Evolutionary conservation across 495 filamentous ascomycete genomes (phyloP).

Genomic region (Aspergillus sparsus): DNA sequence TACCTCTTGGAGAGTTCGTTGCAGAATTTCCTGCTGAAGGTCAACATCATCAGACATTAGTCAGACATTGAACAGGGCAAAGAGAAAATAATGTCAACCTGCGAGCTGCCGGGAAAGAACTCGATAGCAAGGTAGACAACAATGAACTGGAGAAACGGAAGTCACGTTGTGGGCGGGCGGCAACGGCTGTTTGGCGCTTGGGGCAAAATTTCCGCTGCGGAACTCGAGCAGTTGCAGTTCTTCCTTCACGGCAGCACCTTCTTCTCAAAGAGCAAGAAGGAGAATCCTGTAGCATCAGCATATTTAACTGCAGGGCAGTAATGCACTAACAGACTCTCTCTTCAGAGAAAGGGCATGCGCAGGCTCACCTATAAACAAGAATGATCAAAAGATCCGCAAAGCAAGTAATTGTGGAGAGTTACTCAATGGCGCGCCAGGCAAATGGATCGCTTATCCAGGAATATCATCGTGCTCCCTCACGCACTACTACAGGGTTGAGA

Average conservation of each 20-base stretch:
- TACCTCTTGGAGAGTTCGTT: conserved; percentile 47
- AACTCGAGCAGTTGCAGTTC: not conserved
- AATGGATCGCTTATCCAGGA: conserved; percentile 22
- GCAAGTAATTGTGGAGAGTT: conserved; percentile 40
- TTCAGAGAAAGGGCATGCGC: conserved; percentile 6
- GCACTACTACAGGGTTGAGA: conserved; percentile 72
- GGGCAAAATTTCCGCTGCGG: conserved; percentile 21
- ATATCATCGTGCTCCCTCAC: conserved; percentile 28
- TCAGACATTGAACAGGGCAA: not conserved
- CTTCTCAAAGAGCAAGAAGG: not conserved
- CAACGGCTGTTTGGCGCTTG: not conserved
- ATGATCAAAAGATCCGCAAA: conserved; percentile 44
- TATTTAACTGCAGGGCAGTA: not conserved
- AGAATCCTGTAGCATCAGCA: not conserved
- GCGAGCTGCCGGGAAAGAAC: not conserved
- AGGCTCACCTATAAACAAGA: not conserved
- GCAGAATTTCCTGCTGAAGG: conserved; percentile 45
- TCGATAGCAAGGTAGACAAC: not conserved
- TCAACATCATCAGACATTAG: conserved; percentile 46
- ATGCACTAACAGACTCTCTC: not conserved
- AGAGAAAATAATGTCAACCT: not conserved
- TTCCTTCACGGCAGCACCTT: not conserved
- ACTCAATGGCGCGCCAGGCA: conserved; percentile 33
- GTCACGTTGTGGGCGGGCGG: conserved; percentile 27
- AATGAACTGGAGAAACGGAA: not conserved